Base-by-base conservation (phyloP, 148 eudicot genomes). In the Cornus kousa region DNA sequence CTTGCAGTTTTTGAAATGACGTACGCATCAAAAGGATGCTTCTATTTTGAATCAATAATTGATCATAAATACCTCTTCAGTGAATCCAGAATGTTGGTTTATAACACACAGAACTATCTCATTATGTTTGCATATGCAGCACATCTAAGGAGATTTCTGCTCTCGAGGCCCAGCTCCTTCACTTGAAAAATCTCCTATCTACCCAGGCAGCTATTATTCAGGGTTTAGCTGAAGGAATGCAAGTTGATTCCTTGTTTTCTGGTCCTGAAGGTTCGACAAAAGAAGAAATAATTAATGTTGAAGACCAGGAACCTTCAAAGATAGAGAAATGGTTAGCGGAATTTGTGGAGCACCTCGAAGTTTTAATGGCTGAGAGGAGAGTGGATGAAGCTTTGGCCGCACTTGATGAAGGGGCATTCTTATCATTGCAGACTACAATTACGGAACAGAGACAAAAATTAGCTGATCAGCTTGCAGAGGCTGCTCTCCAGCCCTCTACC, bases 111-210 rank as follows among this genome's bases (percentile, higher is more conserved):
- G 4, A 35, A 83, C 28, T 55, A 72, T 37, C 68, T 69, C 68
- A 23, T 67, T 13, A 46, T 24, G 8, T 80, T 83, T 80, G 67
- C 32, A 48, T 67, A 67, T 86, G 82, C 92, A 96, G 99, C 20
- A 92, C 97, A 77, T 94, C 99, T 16, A 90, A 88, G 89, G 99
- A 97, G 73, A 97, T 97, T 39, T 92, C 97, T 67, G 89, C 90
- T 81, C 90, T 97, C 16, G 99, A 97, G 71, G 97, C 97, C 4
- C 95, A 97, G 84, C 93, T 97, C 2, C 83, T 94, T 24, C 83
- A 94, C 31, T 80, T 97, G 76, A 88, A 91, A 81, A 92, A 97
- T 79, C 89, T 90, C 23, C 70, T 97, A 67, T 87, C 95, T 48
- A 87, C 93, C 11, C 97, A 92, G 65, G 94, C 98, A 68, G 70